phyloP scores from a whole-genome alignment of 805 yeast species.

The Tetrapisispora arboricola region DNA sequence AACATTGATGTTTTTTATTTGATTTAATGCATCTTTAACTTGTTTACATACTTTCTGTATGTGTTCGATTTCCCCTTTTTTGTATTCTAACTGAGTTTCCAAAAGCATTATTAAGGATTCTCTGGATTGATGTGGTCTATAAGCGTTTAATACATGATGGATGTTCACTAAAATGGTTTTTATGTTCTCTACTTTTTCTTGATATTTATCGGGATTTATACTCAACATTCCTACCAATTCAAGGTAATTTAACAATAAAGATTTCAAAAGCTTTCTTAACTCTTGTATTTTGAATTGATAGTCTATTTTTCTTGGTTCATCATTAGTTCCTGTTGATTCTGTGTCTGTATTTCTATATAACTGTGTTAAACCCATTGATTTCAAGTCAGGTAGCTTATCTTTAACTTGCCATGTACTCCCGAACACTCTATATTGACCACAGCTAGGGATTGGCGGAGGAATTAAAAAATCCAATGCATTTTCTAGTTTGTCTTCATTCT shows the following conservation, averaged over 20 bases:
- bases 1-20: constrained; percentile 10
- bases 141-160: constrained; percentile 84
- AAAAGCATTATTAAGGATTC: constrained; percentile 73
- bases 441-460: constrained; percentile 58
- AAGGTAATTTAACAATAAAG: constrained; percentile 67
- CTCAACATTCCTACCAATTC: constrained; percentile 74
- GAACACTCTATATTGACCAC: constrained; percentile 67
- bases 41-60: constrained; percentile 33
- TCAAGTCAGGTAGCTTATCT: constrained; percentile 67
- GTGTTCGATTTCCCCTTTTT: constrained; percentile 41
- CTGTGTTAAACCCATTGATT: constrained; percentile 69
- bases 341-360: constrained; percentile 37
- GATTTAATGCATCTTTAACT: constrained; percentile 31
- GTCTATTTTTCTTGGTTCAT: constrained; percentile 20
- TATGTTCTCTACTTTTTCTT: constrained; percentile 63
- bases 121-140: constrained; percentile 90
- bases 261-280: constrained; percentile 68
- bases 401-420: constrained; percentile 79
- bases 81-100: constrained; percentile 58
- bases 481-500: constrained; percentile 27
- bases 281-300: constrained; percentile 51
- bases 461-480: constrained; percentile 41
- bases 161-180: constrained; percentile 75
- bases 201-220: constrained; percentile 56
- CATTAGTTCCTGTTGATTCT: constrained; percentile 3